A percentile compares a stretch with the other conserved stretches of the same genome.
phyloP scores from a whole-genome alignment of 2,329 filamentous ascomycete species.

The Dactylellina leptospora region DNA sequence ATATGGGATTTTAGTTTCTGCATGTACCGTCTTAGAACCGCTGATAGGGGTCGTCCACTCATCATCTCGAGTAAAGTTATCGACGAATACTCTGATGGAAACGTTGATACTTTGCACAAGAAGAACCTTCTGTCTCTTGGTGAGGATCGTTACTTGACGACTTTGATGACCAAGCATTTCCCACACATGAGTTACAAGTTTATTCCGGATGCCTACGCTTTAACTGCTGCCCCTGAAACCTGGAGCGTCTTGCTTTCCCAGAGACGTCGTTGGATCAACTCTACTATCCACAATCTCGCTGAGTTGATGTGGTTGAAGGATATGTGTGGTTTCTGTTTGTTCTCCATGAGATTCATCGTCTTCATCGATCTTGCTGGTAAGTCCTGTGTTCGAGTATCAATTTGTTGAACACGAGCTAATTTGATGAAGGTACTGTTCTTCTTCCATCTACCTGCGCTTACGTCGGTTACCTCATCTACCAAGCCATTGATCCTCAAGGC shows the following conservation, averaged over 20 bases:
- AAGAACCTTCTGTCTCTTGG: slow-evolving; percentile 92
- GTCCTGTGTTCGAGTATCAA: slow-evolving; percentile 1
- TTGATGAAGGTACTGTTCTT: slow-evolving; percentile 72
- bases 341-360: slow-evolving; percentile 96
- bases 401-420: background rate
- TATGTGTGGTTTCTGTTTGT: slow-evolving; percentile 98
- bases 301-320: slow-evolving; percentile 91
- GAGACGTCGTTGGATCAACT: slow-evolving; percentile 99
- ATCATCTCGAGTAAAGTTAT: slow-evolving; percentile 92
- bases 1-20: slow-evolving; percentile 75
- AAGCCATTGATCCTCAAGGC: slow-evolving; percentile 72
- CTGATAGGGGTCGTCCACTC: slow-evolving; percentile 90
- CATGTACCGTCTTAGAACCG: slow-evolving; percentile 96
- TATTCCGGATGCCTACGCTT: slow-evolving; percentile 87
- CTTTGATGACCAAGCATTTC: slow-evolving; percentile 98
- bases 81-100: slow-evolving; percentile 83
- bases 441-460: slow-evolving; percentile 89
- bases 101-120: slow-evolving; percentile 92
- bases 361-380: slow-evolving; percentile 86
- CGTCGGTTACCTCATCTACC: slow-evolving; percentile 86
- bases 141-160: slow-evolving; percentile 96
- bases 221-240: slow-evolving; percentile 90
- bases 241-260: slow-evolving; percentile 97
- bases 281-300: slow-evolving; percentile 93
- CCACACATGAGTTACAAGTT: slow-evolving; percentile 97